A percentile compares a stretch with the other conserved stretches of the same genome.
Evolutionary conservation across 192 early-diverging fungal species (phyloP).

Genomic region (Mortierella claussenii): DNA sequence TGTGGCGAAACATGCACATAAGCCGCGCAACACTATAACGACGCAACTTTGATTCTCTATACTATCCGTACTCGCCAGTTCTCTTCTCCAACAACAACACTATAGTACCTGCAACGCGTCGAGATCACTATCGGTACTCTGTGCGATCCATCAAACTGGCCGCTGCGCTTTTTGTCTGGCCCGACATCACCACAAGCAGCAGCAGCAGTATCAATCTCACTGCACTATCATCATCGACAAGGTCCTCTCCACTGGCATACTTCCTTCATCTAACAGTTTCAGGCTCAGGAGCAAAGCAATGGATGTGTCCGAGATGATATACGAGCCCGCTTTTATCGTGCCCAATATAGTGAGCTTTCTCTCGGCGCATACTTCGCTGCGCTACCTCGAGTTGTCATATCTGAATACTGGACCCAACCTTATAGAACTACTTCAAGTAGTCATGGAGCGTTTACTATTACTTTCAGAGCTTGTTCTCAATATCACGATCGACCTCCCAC

Average conservation of each 20-base stretch:
- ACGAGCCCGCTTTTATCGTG: no score
- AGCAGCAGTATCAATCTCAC: neutral
- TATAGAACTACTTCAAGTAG: neutral
- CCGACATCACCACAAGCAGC: neutral
- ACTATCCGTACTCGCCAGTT: neutral
- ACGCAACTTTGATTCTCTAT: neutral
- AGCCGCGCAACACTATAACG: neutral
- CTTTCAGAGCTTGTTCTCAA: neutral
- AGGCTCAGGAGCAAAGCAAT: neutral
- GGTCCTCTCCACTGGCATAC: no score
- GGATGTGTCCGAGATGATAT: no score
- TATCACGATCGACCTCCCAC: neutral
- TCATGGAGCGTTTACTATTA: neutral
- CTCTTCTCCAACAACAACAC: neutral
- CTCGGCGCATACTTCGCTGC: neutral
- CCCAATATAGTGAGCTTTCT: no score
- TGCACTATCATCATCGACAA: no score
- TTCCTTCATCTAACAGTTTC: no score
- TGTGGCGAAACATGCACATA: constrained; percentile 13
- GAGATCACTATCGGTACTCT: neutral
- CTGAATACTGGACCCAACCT: neutral
- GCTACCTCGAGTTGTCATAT: constrained; percentile 1
- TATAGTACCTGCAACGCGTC: neutral
- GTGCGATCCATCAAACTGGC: constrained; percentile 1
- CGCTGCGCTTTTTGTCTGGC: neutral